These are phyloP conservation scores for Hypoxylon lenormandii DNA, from an alignment of 495 filamentous ascomycete species.

Conservation along the genomic window DNA sequence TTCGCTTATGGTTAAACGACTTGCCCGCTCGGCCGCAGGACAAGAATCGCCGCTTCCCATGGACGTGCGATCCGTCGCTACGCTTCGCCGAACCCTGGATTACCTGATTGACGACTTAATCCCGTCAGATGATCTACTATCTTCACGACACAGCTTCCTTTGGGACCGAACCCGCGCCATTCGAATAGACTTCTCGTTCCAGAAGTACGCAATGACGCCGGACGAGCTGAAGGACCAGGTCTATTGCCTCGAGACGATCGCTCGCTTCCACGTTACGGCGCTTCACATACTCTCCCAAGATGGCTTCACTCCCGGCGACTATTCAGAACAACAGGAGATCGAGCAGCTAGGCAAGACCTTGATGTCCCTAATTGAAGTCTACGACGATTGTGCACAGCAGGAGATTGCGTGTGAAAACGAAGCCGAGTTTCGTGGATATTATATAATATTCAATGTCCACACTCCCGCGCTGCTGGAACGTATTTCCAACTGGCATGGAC, in stretches of 20 bases:
- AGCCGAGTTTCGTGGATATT: slow-evolving; percentile 89
- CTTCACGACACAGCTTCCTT: slow-evolving; percentile 82
- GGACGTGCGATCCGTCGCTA: slow-evolving; percentile 83
- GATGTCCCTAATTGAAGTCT: slow-evolving; percentile 86
- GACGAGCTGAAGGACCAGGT: slow-evolving; percentile 76
- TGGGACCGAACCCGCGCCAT: slow-evolving; percentile 95
- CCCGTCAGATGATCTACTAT: slow-evolving; percentile 70
- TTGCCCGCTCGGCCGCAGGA: slow-evolving; percentile 89
- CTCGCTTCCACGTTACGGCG: slow-evolving; percentile 88
- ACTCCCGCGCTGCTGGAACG: slow-evolving; percentile 80
- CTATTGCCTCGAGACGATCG: slow-evolving; percentile 87
- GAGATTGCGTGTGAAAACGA: slow-evolving; percentile 73
- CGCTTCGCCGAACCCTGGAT: slow-evolving; percentile 79
- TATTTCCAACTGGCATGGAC: slow-evolving; percentile 81
- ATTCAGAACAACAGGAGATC: slow-evolving; percentile 86
- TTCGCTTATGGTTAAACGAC: slow-evolving; percentile 78
- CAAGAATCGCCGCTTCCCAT: slow-evolving; percentile 90
- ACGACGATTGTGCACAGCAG: slow-evolving; percentile 75
- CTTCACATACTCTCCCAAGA: slow-evolving; percentile 82
- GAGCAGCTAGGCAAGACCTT: slow-evolving; percentile 92
- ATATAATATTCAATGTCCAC: slow-evolving; percentile 83
- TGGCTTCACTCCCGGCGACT: slow-evolving; percentile 73
- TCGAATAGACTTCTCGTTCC: slow-evolving; percentile 89
- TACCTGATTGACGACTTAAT: slow-evolving; percentile 85
- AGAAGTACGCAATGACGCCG: slow-evolving; percentile 73